Evolutionary conservation across 805 yeast genomes (phyloP).

Genomic region (Wickerhamiella kazuoi): DNA sequence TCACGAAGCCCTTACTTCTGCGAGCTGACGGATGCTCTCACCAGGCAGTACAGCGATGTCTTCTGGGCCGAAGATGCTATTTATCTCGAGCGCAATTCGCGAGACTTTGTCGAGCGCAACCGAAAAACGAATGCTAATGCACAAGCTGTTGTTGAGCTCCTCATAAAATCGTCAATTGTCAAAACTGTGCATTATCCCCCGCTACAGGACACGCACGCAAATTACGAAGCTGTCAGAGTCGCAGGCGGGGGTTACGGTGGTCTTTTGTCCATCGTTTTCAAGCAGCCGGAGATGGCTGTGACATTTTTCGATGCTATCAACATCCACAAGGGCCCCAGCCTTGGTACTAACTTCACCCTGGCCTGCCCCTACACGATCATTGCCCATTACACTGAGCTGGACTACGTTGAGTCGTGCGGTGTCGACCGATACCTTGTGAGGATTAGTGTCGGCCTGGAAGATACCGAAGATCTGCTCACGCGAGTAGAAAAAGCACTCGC

Average conservation of each 20-base stretch:
- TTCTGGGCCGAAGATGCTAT: slow-evolving; percentile 93
- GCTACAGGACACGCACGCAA: slow-evolving; percentile 30
- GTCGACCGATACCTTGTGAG: slow-evolving; percentile 63
- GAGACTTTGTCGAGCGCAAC: slow-evolving; percentile 63
- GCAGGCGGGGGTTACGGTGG: slow-evolving; percentile 79
- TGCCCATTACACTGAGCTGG: slow-evolving; percentile 70
- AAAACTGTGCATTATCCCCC: slow-evolving; percentile 59
- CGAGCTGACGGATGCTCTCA: slow-evolving; percentile 31
- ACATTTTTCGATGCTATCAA: slow-evolving; percentile 54
- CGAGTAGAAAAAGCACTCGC: slow-evolving; percentile 36
- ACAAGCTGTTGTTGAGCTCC: slow-evolving; percentile 22
- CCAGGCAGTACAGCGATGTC: slow-evolving; percentile 48
- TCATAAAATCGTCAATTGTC: slow-evolving; percentile 27
- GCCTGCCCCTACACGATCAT: slow-evolving; percentile 80
- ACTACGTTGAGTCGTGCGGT: slow-evolving; percentile 65
- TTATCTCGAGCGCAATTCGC: slow-evolving; percentile 76
- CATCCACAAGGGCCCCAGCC: slow-evolving; percentile 73
- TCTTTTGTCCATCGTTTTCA: slow-evolving; percentile 54
- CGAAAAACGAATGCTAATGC: slow-evolving; percentile 24
- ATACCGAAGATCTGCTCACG: slow-evolving; percentile 34
- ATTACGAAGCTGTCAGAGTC: slow-evolving; percentile 59
- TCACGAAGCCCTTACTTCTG: slow-evolving; percentile 37
- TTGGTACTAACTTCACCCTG: slow-evolving; percentile 77
- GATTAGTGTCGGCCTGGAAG: slow-evolving; percentile 75
- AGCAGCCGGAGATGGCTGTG: slow-evolving; percentile 43